A percentile compares a stretch with the other conserved stretches of the same genome.
phyloP scores from a whole-genome alignment of 371 early-diverging fungal species.

The Dichotomocladium elegans region DNA sequence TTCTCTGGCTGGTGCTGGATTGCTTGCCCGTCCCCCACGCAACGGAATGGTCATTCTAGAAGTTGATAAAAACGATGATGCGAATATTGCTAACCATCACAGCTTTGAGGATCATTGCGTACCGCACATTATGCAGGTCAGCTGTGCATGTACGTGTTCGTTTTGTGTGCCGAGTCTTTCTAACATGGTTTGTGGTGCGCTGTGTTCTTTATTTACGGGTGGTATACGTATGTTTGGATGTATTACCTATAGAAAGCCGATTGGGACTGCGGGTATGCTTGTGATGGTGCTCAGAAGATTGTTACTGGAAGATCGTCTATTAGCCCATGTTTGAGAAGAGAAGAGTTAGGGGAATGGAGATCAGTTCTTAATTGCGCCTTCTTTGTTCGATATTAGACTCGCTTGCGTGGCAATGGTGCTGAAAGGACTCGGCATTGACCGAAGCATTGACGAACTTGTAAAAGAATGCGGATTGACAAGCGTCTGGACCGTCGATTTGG shows the following conservation, averaged over 20 bases:
- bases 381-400: constrained; percentile 67
- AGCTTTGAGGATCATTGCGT: constrained; percentile 25
- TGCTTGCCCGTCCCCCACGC: too few species aligned
- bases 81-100: constrained; percentile 29
- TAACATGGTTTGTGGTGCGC: background rate
- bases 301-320: too few species aligned
- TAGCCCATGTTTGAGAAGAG: too few species aligned
- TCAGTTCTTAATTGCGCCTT: background rate
- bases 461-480: constrained; percentile 54
- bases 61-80: too few species aligned
- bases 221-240: background rate
- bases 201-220: too few species aligned
- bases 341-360: background rate
- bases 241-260: background rate
- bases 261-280: constrained; percentile 6
- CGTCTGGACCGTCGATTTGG: constrained; percentile 90
- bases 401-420: constrained; percentile 80
- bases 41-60: too few species aligned
- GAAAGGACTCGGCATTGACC: constrained; percentile 49
- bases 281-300: too few species aligned
- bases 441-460: constrained; percentile 37
- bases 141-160: background rate
- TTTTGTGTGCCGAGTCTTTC: background rate
- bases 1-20: too few species aligned
- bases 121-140: constrained; percentile 27